A percentile compares a stretch with the other conserved stretches of the same genome.
These are phyloP conservation scores for Cryphonectria parasitica DNA, from an alignment of 2,329 filamentous ascomycete genomes.

Conservation along the genomic window DNA sequence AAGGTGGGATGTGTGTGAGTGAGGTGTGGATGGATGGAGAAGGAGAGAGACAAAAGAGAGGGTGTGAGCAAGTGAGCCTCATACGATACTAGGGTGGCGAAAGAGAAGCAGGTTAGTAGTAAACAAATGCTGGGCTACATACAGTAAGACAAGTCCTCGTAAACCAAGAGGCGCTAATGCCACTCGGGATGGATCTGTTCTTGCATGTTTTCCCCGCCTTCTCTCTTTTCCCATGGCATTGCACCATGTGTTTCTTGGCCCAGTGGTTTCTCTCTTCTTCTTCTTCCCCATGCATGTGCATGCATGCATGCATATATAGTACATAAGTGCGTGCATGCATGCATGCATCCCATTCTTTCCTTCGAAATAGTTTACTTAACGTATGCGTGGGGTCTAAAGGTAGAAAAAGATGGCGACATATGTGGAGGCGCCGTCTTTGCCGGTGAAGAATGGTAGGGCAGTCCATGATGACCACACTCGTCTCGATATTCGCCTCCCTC, in stretches of 20 bases:
- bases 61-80: neutral
- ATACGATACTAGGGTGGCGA: neutral
- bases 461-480: neutral
- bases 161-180: constrained; percentile 10
- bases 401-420: neutral
- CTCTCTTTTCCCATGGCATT: neutral
- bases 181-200: neutral
- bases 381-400: no score
- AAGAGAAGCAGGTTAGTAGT: neutral
- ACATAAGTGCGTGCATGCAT: no score
- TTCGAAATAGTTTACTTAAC: no score
- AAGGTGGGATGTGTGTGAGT: neutral
- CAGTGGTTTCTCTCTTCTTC: neutral
- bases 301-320: neutral
- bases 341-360: no score
- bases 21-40: neutral
- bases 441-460: neutral
- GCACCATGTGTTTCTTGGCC: neutral
- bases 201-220: neutral
- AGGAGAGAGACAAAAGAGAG: neutral
- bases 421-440: neutral
- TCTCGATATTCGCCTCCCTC: neutral
- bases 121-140: neutral
- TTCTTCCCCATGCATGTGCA: neutral
- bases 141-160: constrained; percentile 3